These are phyloP conservation scores for Dryadomyces quercivorus DNA, from an alignment of 2,329 filamentous ascomycete species.

Conservation along the genomic window DNA sequence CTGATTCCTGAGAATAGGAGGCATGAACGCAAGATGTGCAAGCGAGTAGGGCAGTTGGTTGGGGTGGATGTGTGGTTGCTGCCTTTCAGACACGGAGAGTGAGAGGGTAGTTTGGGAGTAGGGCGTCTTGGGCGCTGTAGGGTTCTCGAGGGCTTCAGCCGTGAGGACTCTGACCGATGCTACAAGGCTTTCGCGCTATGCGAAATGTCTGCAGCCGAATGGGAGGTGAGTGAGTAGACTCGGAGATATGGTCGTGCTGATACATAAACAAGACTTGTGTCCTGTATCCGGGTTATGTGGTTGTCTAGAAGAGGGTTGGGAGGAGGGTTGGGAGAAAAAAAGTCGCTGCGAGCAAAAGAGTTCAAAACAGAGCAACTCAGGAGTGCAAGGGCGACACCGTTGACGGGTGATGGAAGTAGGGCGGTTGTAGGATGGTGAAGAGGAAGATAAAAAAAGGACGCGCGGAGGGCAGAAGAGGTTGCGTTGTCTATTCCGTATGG, in stretches of 20 bases:
- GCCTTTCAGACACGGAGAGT: not conserved
- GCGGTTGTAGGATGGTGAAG: not conserved
- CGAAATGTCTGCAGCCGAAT: slow-evolving; percentile 95
- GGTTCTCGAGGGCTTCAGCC: slow-evolving; percentile 48
- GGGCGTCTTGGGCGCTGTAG: not conserved
- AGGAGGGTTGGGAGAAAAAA: not conserved
- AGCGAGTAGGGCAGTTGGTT: not conserved
- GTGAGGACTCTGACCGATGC: slow-evolving; percentile 79
- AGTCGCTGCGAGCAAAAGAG: not conserved
- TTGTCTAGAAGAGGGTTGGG: not conserved
- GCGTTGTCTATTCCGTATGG: not conserved
- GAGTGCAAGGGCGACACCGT: not conserved
- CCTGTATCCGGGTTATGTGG: slow-evolving; percentile 17
- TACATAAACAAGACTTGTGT: slow-evolving; percentile 75
- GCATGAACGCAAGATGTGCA: slow-evolving; percentile 38
- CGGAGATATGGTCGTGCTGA: slow-evolving; percentile 84
- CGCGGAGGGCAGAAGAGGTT: not conserved
- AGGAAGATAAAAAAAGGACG: not conserved
- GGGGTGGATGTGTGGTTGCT: not conserved
- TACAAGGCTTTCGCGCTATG: slow-evolving; percentile 89
- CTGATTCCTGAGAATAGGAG: slow-evolving; percentile 35
- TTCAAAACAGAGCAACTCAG: not conserved
- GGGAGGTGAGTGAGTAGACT: slow-evolving; percentile 88
- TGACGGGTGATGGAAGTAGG: not conserved
- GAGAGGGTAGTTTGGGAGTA: not conserved